Percentiles rank a stretch among this genome's conserved stretches.
Conservation (phyloP, 2,329 filamentous ascomycete genomes). For the Nothophaeocryptopus gaeumannii region DNA sequence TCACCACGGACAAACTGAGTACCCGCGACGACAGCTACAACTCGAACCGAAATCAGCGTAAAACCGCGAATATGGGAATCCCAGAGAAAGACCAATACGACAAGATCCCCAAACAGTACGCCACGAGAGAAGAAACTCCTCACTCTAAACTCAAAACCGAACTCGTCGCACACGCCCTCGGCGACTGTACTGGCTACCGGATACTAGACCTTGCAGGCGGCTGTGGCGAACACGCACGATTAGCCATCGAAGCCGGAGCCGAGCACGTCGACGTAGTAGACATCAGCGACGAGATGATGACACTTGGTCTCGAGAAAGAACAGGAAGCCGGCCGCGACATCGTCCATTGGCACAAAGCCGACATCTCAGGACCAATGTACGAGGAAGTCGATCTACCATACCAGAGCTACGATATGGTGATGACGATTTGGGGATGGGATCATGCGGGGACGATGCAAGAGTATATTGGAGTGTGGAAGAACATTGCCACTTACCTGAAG, state of each 20-base stretch:
- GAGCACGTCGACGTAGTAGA: constrained; percentile 17
- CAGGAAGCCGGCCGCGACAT: constrained; percentile 4
- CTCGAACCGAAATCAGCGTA: too few species aligned
- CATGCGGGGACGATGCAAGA: constrained; percentile 13
- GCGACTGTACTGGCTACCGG: constrained; percentile 13
- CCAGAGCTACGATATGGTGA: constrained; percentile 20
- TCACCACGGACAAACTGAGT: too few species aligned
- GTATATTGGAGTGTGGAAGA: constrained; percentile 16
- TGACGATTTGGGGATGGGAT: constrained; percentile 20
- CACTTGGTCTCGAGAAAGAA: constrained; percentile 14
- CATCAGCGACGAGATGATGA: constrained; percentile 13
- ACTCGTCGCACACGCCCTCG: constrained; percentile 13
- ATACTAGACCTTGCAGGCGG: constrained; percentile 21
- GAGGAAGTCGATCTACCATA: constrained; percentile 7
- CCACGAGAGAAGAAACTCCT: constrained; percentile 5
- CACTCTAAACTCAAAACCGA: constrained; percentile 14
- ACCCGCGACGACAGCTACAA: too few species aligned
- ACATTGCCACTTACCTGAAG: constrained; percentile 15
- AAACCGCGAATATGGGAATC: too few species aligned
- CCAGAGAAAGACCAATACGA: constrained; percentile 11
- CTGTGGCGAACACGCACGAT: constrained; percentile 17
- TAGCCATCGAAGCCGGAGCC: constrained; percentile 16
- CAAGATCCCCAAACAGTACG: constrained; percentile 11
- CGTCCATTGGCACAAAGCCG: constrained; percentile 17
- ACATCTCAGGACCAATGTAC: constrained; percentile 12